These are phyloP conservation scores for Tulasnella sp. DNA, from an alignment of 768 basidiomycete species.

Conservation along the genomic window DNA sequence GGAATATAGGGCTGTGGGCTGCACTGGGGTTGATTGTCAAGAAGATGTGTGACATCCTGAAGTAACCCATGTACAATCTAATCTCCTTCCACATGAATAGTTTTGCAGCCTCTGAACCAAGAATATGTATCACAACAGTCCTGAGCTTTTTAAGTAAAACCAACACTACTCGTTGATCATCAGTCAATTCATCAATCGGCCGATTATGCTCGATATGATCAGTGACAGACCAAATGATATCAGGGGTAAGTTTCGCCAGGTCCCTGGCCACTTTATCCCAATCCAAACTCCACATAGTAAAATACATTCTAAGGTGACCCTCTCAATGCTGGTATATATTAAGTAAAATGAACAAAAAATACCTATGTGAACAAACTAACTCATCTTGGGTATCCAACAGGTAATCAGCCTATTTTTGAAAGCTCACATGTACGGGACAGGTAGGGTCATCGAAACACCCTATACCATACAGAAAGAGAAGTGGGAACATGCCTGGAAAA, in stretches of 20 bases:
- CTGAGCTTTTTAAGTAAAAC: slow-evolving; percentile 25
- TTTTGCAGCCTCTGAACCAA: slow-evolving; percentile 27
- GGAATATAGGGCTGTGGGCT: slow-evolving; percentile 25
- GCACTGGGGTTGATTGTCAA: slow-evolving; percentile 24
- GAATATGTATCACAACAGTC: slow-evolving; percentile 24
- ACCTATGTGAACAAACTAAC: slow-evolving; percentile 22
- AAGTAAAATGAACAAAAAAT: slow-evolving; percentile 24
- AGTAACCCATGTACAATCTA: slow-evolving; percentile 24
- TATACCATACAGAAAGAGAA: slow-evolving; percentile 26
- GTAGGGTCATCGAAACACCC: slow-evolving; percentile 25
- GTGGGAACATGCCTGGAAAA: slow-evolving; percentile 26
- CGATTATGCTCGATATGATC: slow-evolving; percentile 16
- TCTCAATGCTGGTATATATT: slow-evolving; percentile 24
- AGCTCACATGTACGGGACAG: slow-evolving; percentile 11
- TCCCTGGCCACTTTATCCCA: slow-evolving; percentile 18
- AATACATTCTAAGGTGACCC: slow-evolving; percentile 23
- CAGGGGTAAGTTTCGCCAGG: slow-evolving; percentile 8
- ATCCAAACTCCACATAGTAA: slow-evolving; percentile 19
- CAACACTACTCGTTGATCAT: slow-evolving; percentile 21
- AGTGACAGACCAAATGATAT: slow-evolving; percentile 9
- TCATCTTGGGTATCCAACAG: slow-evolving; percentile 21
- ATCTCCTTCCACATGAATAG: slow-evolving; percentile 23
- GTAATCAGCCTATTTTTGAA: slow-evolving; percentile 24
- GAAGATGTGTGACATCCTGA: slow-evolving; percentile 25
- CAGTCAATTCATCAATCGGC: slow-evolving; percentile 1